Evolutionary conservation across 2,329 filamentous ascomycete genomes (phyloP), one percentile per base, ranked within the genome.

Genomic region (Xylariaceae sp.): DNA sequence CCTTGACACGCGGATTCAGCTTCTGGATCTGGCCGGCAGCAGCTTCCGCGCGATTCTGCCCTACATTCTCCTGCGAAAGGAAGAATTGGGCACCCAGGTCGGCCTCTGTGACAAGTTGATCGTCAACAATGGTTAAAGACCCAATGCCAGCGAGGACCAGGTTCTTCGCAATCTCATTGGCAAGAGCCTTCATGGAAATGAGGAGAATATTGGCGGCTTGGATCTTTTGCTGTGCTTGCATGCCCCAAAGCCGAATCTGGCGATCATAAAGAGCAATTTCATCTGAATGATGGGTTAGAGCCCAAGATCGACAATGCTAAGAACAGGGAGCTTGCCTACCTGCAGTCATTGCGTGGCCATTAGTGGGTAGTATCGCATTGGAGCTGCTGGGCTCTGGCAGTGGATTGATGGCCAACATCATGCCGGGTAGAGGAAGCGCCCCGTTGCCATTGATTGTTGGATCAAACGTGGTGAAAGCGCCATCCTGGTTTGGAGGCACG

Each of bases 261-360:
- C 94, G 87, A 75, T 99, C 94, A 71, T 99, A 99, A 5, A 97
- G 85, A 11, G 93, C 94, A 67, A 97, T 96, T 70, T 99, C 94
- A 73, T 97, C 94, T 91, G 55, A 18, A 15, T 9, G 10, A 36
- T 23, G 15, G 13, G 37, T 66, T 63, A 65, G 51, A n/a, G 9
- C n/a, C n/a, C n/a, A n/a, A 26, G 26, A 18, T 18, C 20, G 29
- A 50, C 23, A 27, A 27, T 26, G 18, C 9, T 29, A 53, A 20
- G 35, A n/a, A 41, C 24, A 35, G 30, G 36, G 53, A 32, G 10
- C 21, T 27, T 29, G 21, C 26, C 58, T 65, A 74, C 73, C 73
- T 59, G 72, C 70, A 57, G 67, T 73, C 56, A 73, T 72, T 11
- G 50, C 41, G 45, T 59, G 64, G 24, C 61, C 60, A 41, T 66